Conservation (phyloP, 768 basidiomycete species). For the Suillus decipiens region DNA sequence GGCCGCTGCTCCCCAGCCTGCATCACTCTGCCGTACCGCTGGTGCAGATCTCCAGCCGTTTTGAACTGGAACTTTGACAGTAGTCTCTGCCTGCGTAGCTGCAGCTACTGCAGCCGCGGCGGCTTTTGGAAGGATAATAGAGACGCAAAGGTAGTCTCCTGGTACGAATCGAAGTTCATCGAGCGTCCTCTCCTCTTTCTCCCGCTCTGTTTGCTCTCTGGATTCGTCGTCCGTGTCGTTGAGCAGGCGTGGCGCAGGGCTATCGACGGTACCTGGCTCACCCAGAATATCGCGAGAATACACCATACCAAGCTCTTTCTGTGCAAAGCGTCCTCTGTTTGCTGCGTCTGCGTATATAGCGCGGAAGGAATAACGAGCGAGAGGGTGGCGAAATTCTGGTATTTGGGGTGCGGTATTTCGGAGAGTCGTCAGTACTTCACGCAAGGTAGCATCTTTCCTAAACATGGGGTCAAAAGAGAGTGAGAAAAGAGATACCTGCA, state of each 20-base stretch:
- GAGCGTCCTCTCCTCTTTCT: conserved; percentile 68
- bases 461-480: not conserved
- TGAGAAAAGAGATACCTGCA: not conserved
- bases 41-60: conserved; percentile 38
- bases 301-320: conserved; percentile 80
- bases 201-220: conserved; percentile 40
- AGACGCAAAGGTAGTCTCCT: conserved; percentile 75
- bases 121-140: conserved; percentile 76
- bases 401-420: conserved; percentile 69
- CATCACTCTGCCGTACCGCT: conserved; percentile 42
- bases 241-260: conserved; percentile 60
- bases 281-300: conserved; percentile 85
- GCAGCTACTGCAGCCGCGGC: conserved; percentile 40
- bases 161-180: conserved; percentile 81
- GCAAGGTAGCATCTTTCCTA: conserved; percentile 83
- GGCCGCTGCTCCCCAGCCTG: conserved; percentile 37
- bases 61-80: conserved; percentile 37
- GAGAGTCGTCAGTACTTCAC: conserved; percentile 76
- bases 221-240: conserved; percentile 46
- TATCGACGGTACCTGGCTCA: conserved; percentile 65
- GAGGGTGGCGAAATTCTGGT: conserved; percentile 76
- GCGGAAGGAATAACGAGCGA: conserved; percentile 80
- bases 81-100: conserved; percentile 49
- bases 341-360: conserved; percentile 76
- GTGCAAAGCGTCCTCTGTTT: conserved; percentile 68